Conservation (phyloP, 495 filamentous ascomycete species). For the Daldinia caldariorum region DNA sequence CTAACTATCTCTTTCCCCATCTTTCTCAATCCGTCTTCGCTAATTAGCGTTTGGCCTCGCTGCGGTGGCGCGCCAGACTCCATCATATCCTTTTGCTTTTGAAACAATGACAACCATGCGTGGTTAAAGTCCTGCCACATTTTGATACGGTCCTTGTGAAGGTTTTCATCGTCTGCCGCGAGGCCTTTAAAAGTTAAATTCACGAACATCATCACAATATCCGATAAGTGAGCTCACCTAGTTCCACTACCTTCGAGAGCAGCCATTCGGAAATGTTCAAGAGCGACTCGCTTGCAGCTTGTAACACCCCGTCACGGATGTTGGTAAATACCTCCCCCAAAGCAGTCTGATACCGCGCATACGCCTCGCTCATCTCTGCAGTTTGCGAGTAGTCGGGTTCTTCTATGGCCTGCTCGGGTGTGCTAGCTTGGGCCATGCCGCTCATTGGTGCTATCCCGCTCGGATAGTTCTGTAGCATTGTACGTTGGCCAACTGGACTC, state of each 20-base stretch:
- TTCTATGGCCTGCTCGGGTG: slow-evolving; percentile 46
- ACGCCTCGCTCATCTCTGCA: slow-evolving; percentile 69
- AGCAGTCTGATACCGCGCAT: slow-evolving; percentile 75
- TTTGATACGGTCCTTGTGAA: slow-evolving; percentile 75
- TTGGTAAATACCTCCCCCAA: slow-evolving; percentile 80
- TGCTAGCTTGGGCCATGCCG: slow-evolving; percentile 53
- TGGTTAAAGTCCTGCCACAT: slow-evolving; percentile 96
- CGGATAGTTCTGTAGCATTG: slow-evolving; percentile 58
- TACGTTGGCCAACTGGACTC: slow-evolving; percentile 47
- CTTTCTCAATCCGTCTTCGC: slow-evolving; percentile 72
- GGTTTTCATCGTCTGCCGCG: slow-evolving; percentile 73
- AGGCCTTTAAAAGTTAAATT: slow-evolving; percentile 50
- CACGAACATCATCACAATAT: slow-evolving; percentile 33
- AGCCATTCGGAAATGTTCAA: slow-evolving; percentile 87
- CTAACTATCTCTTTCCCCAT: slow-evolving; percentile 84
- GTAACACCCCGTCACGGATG: slow-evolving; percentile 75
- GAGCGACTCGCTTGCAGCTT: slow-evolving; percentile 76
- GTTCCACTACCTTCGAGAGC: slow-evolving; percentile 77
- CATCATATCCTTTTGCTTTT: slow-evolving; percentile 85
- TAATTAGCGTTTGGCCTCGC: slow-evolving; percentile 72
- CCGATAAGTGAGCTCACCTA: slow-evolving; percentile 70
- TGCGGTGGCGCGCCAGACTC: slow-evolving; percentile 67
- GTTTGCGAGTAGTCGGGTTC: slow-evolving; percentile 39
- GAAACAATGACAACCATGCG: slow-evolving; percentile 88
- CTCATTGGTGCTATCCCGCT: slow-evolving; percentile 55